Evolutionary conservation across 1,284 basidiomycete species (phyloP).

Genomic region (Ganoderma meredithae): DNA sequence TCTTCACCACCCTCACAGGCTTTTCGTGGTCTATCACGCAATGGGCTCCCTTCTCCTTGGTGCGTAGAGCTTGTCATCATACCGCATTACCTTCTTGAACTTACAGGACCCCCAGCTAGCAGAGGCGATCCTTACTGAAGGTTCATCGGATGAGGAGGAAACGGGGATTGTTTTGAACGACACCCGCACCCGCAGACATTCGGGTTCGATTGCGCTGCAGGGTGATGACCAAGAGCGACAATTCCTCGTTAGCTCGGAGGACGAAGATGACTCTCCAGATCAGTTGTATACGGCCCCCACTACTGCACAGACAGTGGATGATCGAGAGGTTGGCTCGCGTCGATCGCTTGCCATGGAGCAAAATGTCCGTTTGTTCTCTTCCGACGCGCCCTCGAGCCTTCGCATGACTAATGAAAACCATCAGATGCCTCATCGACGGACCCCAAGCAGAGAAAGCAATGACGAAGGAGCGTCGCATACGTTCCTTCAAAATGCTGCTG

Average conservation of each 20-base stretch:
- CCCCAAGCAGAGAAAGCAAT: slow-evolving; percentile 28
- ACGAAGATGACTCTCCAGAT: slow-evolving; percentile 39
- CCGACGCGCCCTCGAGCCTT: slow-evolving; percentile 40
- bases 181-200: slow-evolving; percentile 39
- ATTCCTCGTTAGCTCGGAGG: slow-evolving; percentile 43
- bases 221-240: slow-evolving; percentile 40
- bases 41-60: slow-evolving; percentile 84
- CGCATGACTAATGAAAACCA: slow-evolving; percentile 35
- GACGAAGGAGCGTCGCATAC: slow-evolving; percentile 13
- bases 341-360: slow-evolving; percentile 39
- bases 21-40: slow-evolving; percentile 83
- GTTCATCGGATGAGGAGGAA: slow-evolving; percentile 48
- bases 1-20: slow-evolving; percentile 72
- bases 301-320: background rate
- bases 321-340: background rate
- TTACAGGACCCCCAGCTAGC: slow-evolving; percentile 58
- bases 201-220: slow-evolving; percentile 30
- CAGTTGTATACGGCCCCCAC: slow-evolving; percentile 3
- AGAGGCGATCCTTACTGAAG: slow-evolving; percentile 72
- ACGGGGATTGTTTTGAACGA: slow-evolving; percentile 60
- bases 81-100: background rate
- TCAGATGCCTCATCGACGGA: slow-evolving; percentile 38
- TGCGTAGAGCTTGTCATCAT: slow-evolving; percentile 44
- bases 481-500: slow-evolving; percentile 53
- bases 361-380: slow-evolving; percentile 42